These are phyloP conservation scores for Ustulina deusta DNA, from an alignment of 2,329 filamentous ascomycete species.

Conservation along the genomic window DNA sequence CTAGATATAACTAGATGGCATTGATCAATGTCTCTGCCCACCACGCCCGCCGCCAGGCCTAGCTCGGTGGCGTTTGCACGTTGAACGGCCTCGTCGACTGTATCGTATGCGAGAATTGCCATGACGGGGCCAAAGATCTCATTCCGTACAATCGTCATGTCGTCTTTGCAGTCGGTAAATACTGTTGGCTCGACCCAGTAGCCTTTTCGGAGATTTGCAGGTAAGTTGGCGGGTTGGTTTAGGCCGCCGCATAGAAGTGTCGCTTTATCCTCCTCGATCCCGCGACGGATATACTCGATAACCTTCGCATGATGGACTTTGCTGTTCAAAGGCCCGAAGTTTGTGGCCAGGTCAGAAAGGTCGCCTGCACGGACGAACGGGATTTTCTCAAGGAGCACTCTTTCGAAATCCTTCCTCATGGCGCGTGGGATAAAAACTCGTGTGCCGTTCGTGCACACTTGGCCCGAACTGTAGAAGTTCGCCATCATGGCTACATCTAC, in stretches of 20 bases:
- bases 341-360: constrained; percentile 77
- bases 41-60: constrained; percentile 86
- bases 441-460: constrained; percentile 94
- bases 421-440: constrained; percentile 81
- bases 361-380: constrained; percentile 76
- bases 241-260: constrained; percentile 78
- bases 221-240: constrained; percentile 65
- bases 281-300: constrained; percentile 78
- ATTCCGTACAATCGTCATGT: constrained; percentile 82
- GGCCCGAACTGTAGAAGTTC: constrained; percentile 91
- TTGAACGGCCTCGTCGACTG: constrained; percentile 74
- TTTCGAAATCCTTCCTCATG: constrained; percentile 77
- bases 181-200: constrained; percentile 88
- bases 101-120: constrained; percentile 80
- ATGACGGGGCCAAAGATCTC: constrained; percentile 94
- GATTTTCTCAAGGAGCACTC: constrained; percentile 76
- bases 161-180: constrained; percentile 86
- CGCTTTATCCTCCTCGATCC: constrained; percentile 78
- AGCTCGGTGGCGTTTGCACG: constrained; percentile 83
- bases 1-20: constrained; percentile 78
- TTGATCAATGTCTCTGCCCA: constrained; percentile 78
- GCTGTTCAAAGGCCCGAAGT: constrained; percentile 87
- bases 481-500: constrained; percentile 93
- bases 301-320: constrained; percentile 82
- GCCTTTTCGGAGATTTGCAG: constrained; percentile 67